Conservation (phyloP, 148 eudicot species). For the Chenopodium suecicum region DNA sequence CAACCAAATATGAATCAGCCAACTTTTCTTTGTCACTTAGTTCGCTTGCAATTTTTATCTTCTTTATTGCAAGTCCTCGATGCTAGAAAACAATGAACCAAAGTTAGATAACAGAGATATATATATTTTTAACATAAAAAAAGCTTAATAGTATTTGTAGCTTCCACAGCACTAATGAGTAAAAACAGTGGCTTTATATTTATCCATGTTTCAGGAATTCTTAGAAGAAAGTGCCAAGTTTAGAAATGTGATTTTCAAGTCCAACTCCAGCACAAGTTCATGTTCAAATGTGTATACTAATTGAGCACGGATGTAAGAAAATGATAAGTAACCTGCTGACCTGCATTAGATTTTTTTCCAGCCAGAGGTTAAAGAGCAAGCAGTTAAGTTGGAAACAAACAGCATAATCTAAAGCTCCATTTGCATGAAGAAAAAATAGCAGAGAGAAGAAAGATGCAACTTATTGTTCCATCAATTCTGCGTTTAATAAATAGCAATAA, state of each 20-base stretch:
- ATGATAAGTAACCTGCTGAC: background rate
- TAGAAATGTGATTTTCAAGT: background rate
- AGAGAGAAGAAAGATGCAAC: background rate
- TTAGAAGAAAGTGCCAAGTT: background rate
- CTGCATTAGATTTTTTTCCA: background rate
- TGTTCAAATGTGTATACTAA: background rate
- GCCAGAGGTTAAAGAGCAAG: background rate
- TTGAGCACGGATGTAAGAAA: background rate
- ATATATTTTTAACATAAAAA: slow-evolving; percentile 2
- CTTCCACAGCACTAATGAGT: background rate
- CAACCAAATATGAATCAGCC: slow-evolving; percentile 65
- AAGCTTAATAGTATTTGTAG: background rate
- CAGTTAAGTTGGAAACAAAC: background rate
- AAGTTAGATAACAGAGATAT: background rate
- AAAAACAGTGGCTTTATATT: background rate
- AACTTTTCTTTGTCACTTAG: slow-evolving; percentile 87
- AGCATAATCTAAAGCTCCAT: background rate
- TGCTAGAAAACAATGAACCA: slow-evolving; percentile 42
- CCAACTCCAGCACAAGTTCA: slow-evolving; percentile 1
- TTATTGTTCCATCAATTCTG: background rate
- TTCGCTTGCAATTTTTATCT: slow-evolving; percentile 69
- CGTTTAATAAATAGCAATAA: too few species aligned
- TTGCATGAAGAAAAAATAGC: background rate
- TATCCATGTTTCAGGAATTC: background rate
- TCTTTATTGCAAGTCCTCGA: slow-evolving; percentile 58